Evolutionary conservation across 2,329 filamentous ascomycete species (phyloP).

Genomic region (Cytospora mali): DNA sequence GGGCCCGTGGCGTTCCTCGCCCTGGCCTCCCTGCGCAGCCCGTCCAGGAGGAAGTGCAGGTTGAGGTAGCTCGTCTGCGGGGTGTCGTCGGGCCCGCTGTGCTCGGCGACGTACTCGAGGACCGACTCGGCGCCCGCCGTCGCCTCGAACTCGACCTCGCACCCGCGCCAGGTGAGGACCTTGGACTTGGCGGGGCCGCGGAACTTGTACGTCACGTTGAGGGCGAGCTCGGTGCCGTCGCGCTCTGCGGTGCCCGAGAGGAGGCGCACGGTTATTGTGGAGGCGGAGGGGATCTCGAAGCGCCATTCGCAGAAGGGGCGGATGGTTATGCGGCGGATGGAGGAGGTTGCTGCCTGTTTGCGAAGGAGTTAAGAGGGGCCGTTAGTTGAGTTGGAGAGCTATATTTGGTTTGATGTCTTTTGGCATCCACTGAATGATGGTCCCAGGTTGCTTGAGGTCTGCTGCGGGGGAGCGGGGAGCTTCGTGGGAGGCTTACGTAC

Average conservation of each 20-base stretch:
- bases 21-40: slow-evolving; percentile 63
- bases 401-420: too few species aligned
- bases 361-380: neutral
- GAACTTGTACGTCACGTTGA: slow-evolving; percentile 79
- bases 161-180: slow-evolving; percentile 91
- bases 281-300: slow-evolving; percentile 66
- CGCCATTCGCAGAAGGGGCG: slow-evolving; percentile 74
- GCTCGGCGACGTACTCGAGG: slow-evolving; percentile 61
- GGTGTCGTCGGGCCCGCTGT: slow-evolving; percentile 72
- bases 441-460: too few species aligned
- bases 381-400: neutral
- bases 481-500: too few species aligned
- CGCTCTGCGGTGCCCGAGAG: slow-evolving; percentile 84
- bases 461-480: slow-evolving; percentile 21
- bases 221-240: slow-evolving; percentile 91
- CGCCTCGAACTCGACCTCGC: slow-evolving; percentile 76
- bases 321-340: slow-evolving; percentile 55
- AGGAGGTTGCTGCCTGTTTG: slow-evolving; percentile 42
- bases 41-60: slow-evolving; percentile 83
- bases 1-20: slow-evolving; percentile 59
- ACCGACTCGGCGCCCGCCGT: slow-evolving; percentile 55
- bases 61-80: slow-evolving; percentile 81
- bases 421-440: too few species aligned
- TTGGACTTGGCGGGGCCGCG: slow-evolving; percentile 75
- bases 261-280: slow-evolving; percentile 58